phyloP scores from a whole-genome alignment of 192 early-diverging fungal species.

The Entophlyctis helioformis region DNA sequence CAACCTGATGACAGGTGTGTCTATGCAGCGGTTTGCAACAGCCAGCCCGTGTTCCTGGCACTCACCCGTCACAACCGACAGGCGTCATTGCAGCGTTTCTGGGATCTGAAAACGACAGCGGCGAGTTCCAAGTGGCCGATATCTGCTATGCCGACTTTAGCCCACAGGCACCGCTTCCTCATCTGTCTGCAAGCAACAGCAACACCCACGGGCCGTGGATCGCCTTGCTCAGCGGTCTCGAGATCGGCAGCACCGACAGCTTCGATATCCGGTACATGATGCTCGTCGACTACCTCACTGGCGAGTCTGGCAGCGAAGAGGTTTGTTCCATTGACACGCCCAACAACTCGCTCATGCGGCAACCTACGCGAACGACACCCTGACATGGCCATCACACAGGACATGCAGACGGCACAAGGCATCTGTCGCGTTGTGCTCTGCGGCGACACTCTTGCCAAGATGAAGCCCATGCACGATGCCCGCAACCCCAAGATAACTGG shows the following conservation, averaged over 20 bases:
- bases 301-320: conserved; percentile 47
- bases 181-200: background rate
- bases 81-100: conserved; percentile 68
- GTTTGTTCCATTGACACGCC: no score
- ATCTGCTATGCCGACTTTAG: conserved; percentile 58
- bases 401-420: conserved; percentile 37
- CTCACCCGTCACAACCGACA: conserved; percentile 5
- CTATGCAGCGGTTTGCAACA: background rate
- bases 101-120: conserved; percentile 60
- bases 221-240: conserved; percentile 73
- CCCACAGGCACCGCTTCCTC: conserved; percentile 28
- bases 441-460: conserved; percentile 52
- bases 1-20: conserved; percentile 60
- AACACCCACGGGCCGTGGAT: conserved; percentile 44
- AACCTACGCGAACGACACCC: background rate
- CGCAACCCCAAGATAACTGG: conserved; percentile 19
- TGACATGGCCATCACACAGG: conserved; percentile 12
- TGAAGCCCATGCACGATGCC: conserved; percentile 12
- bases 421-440: conserved; percentile 67
- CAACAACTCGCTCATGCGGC: background rate
- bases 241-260: conserved; percentile 37
- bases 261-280: conserved; percentile 54
- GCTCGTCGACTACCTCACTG: conserved; percentile 66
- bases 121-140: conserved; percentile 78
- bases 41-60: background rate